A percentile compares a stretch with the other conserved stretches of the same genome.
These are phyloP conservation scores for Xylogone sp. DNA, from an alignment of 2,329 filamentous ascomycete species.

Conservation along the genomic window DNA sequence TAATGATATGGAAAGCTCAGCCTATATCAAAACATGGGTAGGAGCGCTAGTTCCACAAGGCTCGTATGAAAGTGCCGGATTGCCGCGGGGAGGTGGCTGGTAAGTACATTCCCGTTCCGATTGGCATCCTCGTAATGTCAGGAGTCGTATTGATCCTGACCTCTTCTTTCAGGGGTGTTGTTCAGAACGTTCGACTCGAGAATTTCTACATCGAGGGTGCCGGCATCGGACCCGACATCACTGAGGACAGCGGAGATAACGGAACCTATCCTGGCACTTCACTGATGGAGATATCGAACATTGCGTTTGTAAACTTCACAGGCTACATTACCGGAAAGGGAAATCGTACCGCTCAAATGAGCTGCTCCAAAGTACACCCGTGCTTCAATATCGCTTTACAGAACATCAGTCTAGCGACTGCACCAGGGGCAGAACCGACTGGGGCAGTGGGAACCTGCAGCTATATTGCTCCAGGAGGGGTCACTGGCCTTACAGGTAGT, in stretches of 20 bases:
- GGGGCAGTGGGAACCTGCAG: slow-evolving; percentile 26
- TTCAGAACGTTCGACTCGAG: slow-evolving; percentile 45
- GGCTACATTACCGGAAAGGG: slow-evolving; percentile 36
- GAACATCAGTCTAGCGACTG: slow-evolving; percentile 29
- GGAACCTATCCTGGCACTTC: slow-evolving; percentile 43
- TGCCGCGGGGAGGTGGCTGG: slow-evolving; percentile 49
- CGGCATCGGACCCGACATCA: slow-evolving; percentile 38
- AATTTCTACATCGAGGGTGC: slow-evolving; percentile 48
- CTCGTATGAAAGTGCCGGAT: slow-evolving; percentile 43
- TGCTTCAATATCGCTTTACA: slow-evolving; percentile 47
- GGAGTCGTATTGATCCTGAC: background rate
- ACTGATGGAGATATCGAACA: slow-evolving; percentile 45
- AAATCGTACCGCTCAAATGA: slow-evolving; percentile 36
- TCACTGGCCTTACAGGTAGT: slow-evolving; percentile 25
- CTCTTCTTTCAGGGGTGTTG: slow-evolving; percentile 31
- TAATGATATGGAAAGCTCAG: slow-evolving; percentile 42
- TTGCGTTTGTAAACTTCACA: slow-evolving; percentile 48
- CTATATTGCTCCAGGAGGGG: slow-evolving; percentile 22
- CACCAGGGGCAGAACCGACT: slow-evolving; percentile 10
- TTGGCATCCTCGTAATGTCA: background rate
- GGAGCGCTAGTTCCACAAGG: slow-evolving; percentile 42
- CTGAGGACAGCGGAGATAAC: slow-evolving; percentile 46
- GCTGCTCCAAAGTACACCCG: slow-evolving; percentile 43
- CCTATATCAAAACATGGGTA: slow-evolving; percentile 55
- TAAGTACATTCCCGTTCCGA: slow-evolving; percentile 4